Evolutionary conservation across 2,329 filamentous ascomycete species (phyloP), one percentile per base, ranked within the genome.

Genomic region (Ramichloridium luteum): DNA sequence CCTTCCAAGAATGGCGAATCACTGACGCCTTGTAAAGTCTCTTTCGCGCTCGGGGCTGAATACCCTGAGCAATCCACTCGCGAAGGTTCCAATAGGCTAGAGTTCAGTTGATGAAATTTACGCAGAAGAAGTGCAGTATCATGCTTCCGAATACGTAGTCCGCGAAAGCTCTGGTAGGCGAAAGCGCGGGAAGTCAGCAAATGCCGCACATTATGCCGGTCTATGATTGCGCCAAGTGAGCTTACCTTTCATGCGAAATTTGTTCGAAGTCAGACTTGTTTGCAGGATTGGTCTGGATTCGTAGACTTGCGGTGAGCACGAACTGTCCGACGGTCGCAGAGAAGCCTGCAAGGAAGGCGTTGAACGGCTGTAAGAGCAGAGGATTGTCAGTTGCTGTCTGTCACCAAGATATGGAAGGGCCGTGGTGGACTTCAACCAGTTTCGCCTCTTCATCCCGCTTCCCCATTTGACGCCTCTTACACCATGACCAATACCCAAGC

Each of bases 81-180:
- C n/a, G n/a, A n/a, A n/a, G n/a, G n/a, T n/a, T n/a, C n/a, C n/a
- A n/a, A n/a, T n/a, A n/a, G n/a, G n/a, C n/a, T n/a, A n/a, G n/a
- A 25, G 16, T 47, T 67, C 69, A 98, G 71, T 98, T 98, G 67
- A 98, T 96, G 61, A 98, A 98, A 71, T 98, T 98, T 57, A 96
- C 77, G 62, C 86, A 94, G 70, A 98, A 98, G 65, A 96, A 93
- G 66, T 98, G 90, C 58, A 96, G 64, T 56, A 96, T 83, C 57
- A 98, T 59, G 59, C 86, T 94, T 56, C 88, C 90, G 48, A 94
- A 83, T 38, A 98, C 70, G 55, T 80, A 98, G 63, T 98, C 90
- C 54, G 90, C 86, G 59, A 98, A 98, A 23, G 90, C 88, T 57
- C 85, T 92, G 46, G 35, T 34, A 14, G 20, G 20, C 8, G 20